phyloP scores from a whole-genome alignment of 1,284 basidiomycete species.

The Agaricales sp. region DNA sequence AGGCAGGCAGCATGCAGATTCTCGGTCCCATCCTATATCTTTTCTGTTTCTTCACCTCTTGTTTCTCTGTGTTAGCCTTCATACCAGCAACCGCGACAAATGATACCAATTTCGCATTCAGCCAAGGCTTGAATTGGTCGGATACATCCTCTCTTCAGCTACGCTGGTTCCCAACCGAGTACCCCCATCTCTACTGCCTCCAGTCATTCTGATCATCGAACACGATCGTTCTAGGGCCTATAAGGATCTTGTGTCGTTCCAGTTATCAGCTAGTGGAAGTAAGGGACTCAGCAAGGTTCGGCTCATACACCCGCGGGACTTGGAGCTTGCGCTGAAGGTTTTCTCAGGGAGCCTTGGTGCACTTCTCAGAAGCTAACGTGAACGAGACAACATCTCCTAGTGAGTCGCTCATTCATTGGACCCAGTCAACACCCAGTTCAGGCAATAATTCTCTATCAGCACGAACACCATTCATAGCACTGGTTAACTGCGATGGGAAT shows the following conservation, averaged over 20 bases:
- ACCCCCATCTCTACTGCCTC: conserved; percentile 11
- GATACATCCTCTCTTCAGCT: conserved; percentile 49
- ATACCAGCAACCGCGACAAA: conserved; percentile 70
- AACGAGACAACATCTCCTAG: conserved; percentile 28
- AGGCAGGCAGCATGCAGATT: background rate
- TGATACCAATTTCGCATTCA: conserved; percentile 40
- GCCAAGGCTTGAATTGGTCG: conserved; percentile 37
- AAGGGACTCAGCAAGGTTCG: conserved; percentile 42
- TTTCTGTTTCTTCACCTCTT: background rate
- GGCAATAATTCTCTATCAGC: conserved; percentile 27
- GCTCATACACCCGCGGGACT: no score
- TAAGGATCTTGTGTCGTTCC: conserved; percentile 45
- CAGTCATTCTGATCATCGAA: conserved; percentile 6
- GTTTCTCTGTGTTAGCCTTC: conserved; percentile 28
- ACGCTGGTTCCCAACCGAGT: conserved; percentile 52
- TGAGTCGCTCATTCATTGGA: conserved; percentile 17
- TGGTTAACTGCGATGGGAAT: conserved; percentile 73
- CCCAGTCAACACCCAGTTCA: background rate
- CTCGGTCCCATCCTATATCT: background rate
- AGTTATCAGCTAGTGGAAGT: conserved; percentile 40
- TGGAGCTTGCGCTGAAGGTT: no score
- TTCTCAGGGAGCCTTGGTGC: conserved; percentile 61
- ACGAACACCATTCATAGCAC: conserved; percentile 80
- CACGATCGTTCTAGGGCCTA: conserved; percentile 28
- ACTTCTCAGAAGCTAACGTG: conserved; percentile 57